Percentiles rank a stretch among this genome's conserved stretches.
Evolutionary conservation across 371 early-diverging fungal species (phyloP).

Genomic region (Syncephalastrum racemosum): DNA sequence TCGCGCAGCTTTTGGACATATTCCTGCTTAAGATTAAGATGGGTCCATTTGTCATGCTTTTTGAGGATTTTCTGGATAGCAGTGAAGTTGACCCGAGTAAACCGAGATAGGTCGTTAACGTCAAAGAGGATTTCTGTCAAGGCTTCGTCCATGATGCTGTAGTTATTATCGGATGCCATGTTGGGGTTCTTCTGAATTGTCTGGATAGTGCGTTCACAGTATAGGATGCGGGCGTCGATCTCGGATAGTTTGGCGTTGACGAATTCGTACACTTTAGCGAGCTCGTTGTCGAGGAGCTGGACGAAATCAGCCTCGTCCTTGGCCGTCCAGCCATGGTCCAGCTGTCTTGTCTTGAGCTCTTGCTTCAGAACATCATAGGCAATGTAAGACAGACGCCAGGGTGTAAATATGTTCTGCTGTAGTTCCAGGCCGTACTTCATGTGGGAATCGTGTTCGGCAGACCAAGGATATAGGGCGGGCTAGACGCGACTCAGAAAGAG

Average conservation of each 20-base stretch:
- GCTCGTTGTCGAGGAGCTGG: constrained; percentile 78
- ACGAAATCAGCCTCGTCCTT: constrained; percentile 83
- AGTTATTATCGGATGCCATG: constrained; percentile 52
- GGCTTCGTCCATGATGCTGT: constrained; percentile 66
- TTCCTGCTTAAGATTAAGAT: constrained; percentile 48
- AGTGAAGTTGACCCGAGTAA: constrained; percentile 89
- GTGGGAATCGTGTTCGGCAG: background rate
- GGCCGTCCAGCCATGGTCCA: constrained; percentile 51
- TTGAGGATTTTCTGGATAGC: constrained; percentile 95
- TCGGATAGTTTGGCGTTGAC: constrained; percentile 85
- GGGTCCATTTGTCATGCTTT: constrained; percentile 83
- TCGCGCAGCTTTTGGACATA: constrained; percentile 74
- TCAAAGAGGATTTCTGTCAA: constrained; percentile 78
- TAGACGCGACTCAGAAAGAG: background rate
- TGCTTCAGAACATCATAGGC: constrained; percentile 79
- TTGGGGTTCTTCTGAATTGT: constrained; percentile 27
- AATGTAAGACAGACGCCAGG: constrained; percentile 84
- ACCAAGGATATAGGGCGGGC: constrained; percentile 1
- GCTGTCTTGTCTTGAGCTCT: constrained; percentile 64
- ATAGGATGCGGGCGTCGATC: constrained; percentile 75
- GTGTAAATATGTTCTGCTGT: constrained; percentile 61
- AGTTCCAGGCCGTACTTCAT: constrained; percentile 90
- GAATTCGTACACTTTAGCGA: constrained; percentile 80
- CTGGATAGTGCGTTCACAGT: constrained; percentile 55
- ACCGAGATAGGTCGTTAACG: constrained; percentile 86